Conservation (phyloP, 768 basidiomycete genomes). For the Rhizopogon sp. region DNA sequence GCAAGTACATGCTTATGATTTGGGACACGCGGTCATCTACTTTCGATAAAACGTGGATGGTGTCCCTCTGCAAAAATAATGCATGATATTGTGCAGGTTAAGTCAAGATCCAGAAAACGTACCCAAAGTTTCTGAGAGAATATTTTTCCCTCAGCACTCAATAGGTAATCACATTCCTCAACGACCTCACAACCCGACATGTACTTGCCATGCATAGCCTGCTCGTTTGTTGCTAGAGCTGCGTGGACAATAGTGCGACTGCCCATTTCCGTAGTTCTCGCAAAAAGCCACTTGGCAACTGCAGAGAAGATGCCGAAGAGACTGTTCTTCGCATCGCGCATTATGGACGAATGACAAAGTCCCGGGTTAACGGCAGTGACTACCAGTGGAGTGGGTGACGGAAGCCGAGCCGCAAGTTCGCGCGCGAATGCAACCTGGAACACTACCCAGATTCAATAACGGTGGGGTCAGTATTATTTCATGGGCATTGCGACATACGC, state of each 20-base stretch:
- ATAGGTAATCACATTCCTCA: slow-evolving; percentile 27
- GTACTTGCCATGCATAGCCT: slow-evolving; percentile 27
- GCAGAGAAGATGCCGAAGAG: not conserved
- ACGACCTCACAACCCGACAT: slow-evolving; percentile 15
- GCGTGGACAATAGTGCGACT: slow-evolving; percentile 30
- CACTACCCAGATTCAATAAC: slow-evolving; percentile 11
- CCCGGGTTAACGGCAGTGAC: slow-evolving; percentile 27
- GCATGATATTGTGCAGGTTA: not conserved
- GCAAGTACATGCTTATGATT: slow-evolving; percentile 4
- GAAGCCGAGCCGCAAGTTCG: slow-evolving; percentile 26
- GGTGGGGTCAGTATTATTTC: not conserved
- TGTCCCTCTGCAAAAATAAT: slow-evolving; percentile 15
- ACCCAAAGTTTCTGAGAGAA: slow-evolving; percentile 30
- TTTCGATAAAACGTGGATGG: slow-evolving; percentile 13
- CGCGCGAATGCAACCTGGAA: slow-evolving; percentile 29
- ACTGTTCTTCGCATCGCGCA: slow-evolving; percentile 8
- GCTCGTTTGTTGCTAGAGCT: slow-evolving; percentile 20
- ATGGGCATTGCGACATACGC: no score
- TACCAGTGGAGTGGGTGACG: slow-evolving; percentile 15
- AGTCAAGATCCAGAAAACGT: not conserved
- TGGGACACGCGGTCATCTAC: slow-evolving; percentile 16
- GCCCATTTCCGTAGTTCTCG: slow-evolving; percentile 28
- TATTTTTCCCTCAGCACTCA: slow-evolving; percentile 22
- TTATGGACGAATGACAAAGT: slow-evolving; percentile 26
- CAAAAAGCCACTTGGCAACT: slow-evolving; percentile 9